Conservation (phyloP, 2,329 filamentous ascomycete genomes). For the Coniochaeta sp. region DNA sequence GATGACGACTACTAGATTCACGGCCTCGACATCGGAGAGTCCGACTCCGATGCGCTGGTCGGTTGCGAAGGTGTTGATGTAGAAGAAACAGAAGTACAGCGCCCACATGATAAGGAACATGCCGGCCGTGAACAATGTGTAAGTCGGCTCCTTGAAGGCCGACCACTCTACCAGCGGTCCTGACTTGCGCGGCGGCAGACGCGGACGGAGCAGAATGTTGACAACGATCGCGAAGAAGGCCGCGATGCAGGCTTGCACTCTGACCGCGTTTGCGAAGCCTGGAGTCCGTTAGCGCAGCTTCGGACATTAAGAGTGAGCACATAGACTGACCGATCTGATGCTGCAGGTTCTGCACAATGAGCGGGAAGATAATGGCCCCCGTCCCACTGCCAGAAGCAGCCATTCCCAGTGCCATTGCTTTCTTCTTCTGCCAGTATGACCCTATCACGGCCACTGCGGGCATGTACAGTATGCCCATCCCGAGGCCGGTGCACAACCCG, state of each 20-base stretch:
- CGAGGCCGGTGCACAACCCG: slow-evolving; percentile 12
- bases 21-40: slow-evolving; percentile 36
- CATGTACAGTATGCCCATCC: not conserved
- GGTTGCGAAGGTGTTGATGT: slow-evolving; percentile 3
- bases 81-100: slow-evolving; percentile 14
- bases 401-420: not conserved
- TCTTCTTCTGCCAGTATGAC: not conserved
- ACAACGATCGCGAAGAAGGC: not conserved
- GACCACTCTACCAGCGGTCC: slow-evolving; percentile 12
- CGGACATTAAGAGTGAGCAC: not conserved
- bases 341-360: not conserved
- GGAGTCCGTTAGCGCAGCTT: too few species aligned
- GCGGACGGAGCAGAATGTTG: not conserved
- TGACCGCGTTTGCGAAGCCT: not conserved
- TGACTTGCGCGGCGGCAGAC: slow-evolving; percentile 8
- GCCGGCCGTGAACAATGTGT: slow-evolving; percentile 6
- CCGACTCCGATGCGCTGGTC: slow-evolving; percentile 29
- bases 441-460: not conserved
- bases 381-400: not conserved
- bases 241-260: not conserved
- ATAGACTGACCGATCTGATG: not conserved
- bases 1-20: slow-evolving; percentile 51
- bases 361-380: not conserved
- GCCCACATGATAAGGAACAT: slow-evolving; percentile 10
- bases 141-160: slow-evolving; percentile 8